These are phyloP conservation scores for Yamadazyma diddensiae DNA, from an alignment of 1,139 yeast genomes.

Conservation along the genomic window DNA sequence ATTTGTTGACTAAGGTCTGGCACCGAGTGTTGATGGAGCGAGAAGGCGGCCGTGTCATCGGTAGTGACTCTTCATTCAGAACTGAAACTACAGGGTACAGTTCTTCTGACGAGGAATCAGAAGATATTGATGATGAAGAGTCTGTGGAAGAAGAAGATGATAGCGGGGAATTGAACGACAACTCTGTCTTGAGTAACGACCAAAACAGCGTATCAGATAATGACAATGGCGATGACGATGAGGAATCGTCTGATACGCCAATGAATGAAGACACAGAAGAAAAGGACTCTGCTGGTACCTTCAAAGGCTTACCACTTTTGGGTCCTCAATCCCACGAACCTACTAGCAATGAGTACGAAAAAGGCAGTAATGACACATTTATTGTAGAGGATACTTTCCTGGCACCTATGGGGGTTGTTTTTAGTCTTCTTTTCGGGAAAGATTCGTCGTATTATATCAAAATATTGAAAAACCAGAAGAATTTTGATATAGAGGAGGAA, in stretches of 20 bases:
- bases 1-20: slow-evolving; percentile 63
- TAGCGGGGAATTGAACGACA: background rate
- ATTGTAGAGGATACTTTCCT: slow-evolving; percentile 57
- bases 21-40: slow-evolving; percentile 31
- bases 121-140: background rate
- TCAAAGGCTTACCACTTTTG: slow-evolving; percentile 34
- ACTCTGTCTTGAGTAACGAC: background rate
- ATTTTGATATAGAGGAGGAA: slow-evolving; percentile 56
- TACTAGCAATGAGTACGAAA: slow-evolving; percentile 40
- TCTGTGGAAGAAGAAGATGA: slow-evolving; percentile 3
- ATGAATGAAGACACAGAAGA: background rate
- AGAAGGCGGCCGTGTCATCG: slow-evolving; percentile 9
- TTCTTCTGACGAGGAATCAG: slow-evolving; percentile 1
- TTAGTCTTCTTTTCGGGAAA: slow-evolving; percentile 66
- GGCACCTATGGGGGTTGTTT: slow-evolving; percentile 85
- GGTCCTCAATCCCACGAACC: slow-evolving; percentile 42
- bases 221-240: background rate
- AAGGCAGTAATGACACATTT: slow-evolving; percentile 58
- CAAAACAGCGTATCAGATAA: background rate
- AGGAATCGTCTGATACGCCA: slow-evolving; percentile 2
- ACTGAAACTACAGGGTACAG: slow-evolving; percentile 2
- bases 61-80: slow-evolving; percentile 2
- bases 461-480: slow-evolving; percentile 66
- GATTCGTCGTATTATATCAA: slow-evolving; percentile 58
- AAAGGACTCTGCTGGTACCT: slow-evolving; percentile 10